These are phyloP conservation scores for Fusarium graminum DNA, from an alignment of 2,329 filamentous ascomycete genomes.

Conservation along the genomic window DNA sequence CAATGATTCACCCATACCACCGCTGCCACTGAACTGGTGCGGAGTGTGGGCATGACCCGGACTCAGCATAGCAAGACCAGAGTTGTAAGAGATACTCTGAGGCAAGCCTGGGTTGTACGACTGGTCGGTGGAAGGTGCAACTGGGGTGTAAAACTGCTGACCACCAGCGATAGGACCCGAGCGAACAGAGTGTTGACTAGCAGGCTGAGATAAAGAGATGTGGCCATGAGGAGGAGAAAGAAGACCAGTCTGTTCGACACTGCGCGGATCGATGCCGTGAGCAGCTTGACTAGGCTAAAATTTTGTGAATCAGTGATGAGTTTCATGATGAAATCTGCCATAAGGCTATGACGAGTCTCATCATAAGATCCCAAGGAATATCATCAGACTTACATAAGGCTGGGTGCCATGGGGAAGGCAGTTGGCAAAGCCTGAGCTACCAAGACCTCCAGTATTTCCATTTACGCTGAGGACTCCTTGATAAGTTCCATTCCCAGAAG, in stretches of 20 bases:
- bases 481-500: neutral
- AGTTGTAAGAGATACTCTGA: constrained; percentile 35
- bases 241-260: constrained; percentile 3
- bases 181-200: constrained; percentile 4
- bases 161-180: constrained; percentile 11
- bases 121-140: constrained; percentile 17
- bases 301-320: constrained; percentile 15
- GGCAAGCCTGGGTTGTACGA: constrained; percentile 21
- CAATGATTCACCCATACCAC: constrained; percentile 1
- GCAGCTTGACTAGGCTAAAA: constrained; percentile 4
- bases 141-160: constrained; percentile 31
- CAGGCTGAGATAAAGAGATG: constrained; percentile 10
- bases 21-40: constrained; percentile 17
- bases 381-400: constrained; percentile 21
- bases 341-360: neutral
- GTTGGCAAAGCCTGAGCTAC: constrained; percentile 15
- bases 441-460: constrained; percentile 1
- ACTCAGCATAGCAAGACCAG: constrained; percentile 31
- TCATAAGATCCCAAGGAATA: neutral
- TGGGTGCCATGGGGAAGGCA: constrained; percentile 21
- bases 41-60: constrained; percentile 39
- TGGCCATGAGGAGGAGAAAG: constrained; percentile 20
- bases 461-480: neutral
- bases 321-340: neutral
- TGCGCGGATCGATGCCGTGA: constrained; percentile 1